Percentiles rank a stretch among this genome's conserved stretches.
Evolutionary conservation across 495 filamentous ascomycete genomes (phyloP).

Genomic region (Xylaria cubensis): DNA sequence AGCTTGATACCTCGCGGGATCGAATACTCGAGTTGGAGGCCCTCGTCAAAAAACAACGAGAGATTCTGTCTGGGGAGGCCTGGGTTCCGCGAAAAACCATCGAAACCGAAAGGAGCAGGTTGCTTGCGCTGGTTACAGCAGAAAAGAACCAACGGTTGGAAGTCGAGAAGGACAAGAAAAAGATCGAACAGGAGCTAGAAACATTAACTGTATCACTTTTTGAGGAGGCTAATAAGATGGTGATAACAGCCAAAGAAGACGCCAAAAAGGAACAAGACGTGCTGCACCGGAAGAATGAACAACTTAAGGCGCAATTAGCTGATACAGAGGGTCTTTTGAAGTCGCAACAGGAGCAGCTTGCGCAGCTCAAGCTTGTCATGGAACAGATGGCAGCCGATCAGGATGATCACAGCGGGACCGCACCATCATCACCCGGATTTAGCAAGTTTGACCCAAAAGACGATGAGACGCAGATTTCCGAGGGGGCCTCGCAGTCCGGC

Average conservation of each 20-base stretch:
- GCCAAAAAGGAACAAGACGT: slow-evolving; percentile 74
- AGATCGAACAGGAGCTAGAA: slow-evolving; percentile 83
- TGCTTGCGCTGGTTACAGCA: slow-evolving; percentile 57
- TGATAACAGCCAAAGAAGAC: slow-evolving; percentile 71
- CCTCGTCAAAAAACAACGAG: slow-evolving; percentile 51
- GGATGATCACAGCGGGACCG: slow-evolving; percentile 74
- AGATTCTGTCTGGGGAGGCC: slow-evolving; percentile 71
- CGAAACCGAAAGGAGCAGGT: slow-evolving; percentile 50
- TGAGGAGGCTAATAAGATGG: slow-evolving; percentile 97
- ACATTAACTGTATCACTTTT: slow-evolving; percentile 88
- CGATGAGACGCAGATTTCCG: slow-evolving; percentile 40
- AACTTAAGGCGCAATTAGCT: slow-evolving; percentile 75
- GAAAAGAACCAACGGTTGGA: slow-evolving; percentile 73
- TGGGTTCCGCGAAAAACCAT: slow-evolving; percentile 65
- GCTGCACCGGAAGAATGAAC: slow-evolving; percentile 78
- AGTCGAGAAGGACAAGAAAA: slow-evolving; percentile 71
- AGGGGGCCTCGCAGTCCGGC: slow-evolving; percentile 52
- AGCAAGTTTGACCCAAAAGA: slow-evolving; percentile 54
- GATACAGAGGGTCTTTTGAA: slow-evolving; percentile 86
- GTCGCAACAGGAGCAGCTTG: slow-evolving; percentile 91
- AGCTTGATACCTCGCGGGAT: slow-evolving; percentile 76
- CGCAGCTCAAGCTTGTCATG: slow-evolving; percentile 89
- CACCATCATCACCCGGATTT: slow-evolving; percentile 67
- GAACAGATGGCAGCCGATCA: slow-evolving; percentile 79
- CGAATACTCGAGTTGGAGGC: slow-evolving; percentile 72